Base-by-base conservation (phyloP, 78 protist genomes). In the Pigoraptor vietnamica region DNA sequence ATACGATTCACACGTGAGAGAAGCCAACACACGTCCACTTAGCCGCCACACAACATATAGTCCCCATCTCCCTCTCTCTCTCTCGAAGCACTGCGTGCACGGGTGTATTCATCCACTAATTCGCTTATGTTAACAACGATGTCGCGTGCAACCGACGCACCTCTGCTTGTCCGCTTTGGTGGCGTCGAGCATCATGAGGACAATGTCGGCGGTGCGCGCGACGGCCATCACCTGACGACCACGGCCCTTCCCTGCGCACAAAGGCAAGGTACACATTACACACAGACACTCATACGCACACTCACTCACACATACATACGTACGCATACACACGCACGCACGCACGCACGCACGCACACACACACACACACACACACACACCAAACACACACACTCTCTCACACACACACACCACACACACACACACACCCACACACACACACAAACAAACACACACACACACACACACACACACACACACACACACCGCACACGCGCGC, bases 101-200 rank as follows among this genome's bases (percentile, higher is more conserved):
- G n/a, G n/a, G n/a, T n/a, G n/a, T n/a, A n/a, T n/a, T n/a, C n/a
- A 79, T 79, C 1, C 84, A 79, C 84, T 24, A 6, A 79, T 23
- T 23, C 24, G 24, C 21, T 24, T 23, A 79, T 24, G 21, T 2
- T 9, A 79, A 79, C 21, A 79, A 29, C 24, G 2, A 79, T 23
- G 84, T 1, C 1, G 84, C 21, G 84, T 79, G 84, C 19, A 6
- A 1, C n/a, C 83, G 2, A 2, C 48, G 25, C 40, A 81, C 92
- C 24, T 81, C 24, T 92, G 94, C 23, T 32, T 39, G 34, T 89
- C 94, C 34, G 89, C 98, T 95, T 97, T 96, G 38, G 94, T 37
- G 36, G 98, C 97, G 89, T 99, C 99, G 33, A 99, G 95, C 36
- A 98, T 97, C 39, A 99, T 97, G 48, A 99, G 83, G 83, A 99